A percentile compares a stretch with the other conserved stretches of the same genome.
Conservation (phyloP, 805 yeast species). For the Wickerhamomyces bovis region DNA sequence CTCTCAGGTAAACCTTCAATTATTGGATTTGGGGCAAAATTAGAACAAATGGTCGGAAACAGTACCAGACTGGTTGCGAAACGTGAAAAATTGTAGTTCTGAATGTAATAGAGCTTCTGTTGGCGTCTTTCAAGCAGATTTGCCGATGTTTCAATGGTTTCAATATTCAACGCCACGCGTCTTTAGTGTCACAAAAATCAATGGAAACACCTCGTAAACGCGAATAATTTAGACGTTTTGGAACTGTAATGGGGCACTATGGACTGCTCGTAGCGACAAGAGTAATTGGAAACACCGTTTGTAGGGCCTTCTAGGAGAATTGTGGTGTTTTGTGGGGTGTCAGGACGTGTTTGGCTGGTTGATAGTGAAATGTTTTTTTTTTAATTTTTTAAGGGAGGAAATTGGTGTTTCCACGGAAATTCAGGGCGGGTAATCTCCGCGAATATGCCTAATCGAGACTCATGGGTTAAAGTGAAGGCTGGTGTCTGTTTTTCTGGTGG, state of each 20-base stretch:
- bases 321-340: not conserved
- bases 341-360: not conserved
- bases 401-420: slow-evolving; percentile 3
- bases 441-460: not conserved
- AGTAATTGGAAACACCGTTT: not conserved
- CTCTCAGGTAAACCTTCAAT: not conserved
- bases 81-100: not conserved
- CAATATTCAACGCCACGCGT: slow-evolving; percentile 7
- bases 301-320: not conserved
- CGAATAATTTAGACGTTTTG: not conserved
- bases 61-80: not conserved
- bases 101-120: not conserved
- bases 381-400: slow-evolving; percentile 4
- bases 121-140: not conserved
- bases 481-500: not conserved
- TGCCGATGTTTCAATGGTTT: not conserved
- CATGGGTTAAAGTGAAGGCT: not conserved
- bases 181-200: slow-evolving; percentile 3
- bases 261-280: not conserved
- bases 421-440: slow-evolving; percentile 1
- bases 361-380: slow-evolving; percentile 1
- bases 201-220: not conserved
- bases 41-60: not conserved
- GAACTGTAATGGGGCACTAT: not conserved
- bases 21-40: not conserved